Evolutionary conservation across 805 yeast genomes (phyloP).

Genomic region (Wickerhamomyces queroliae): DNA sequence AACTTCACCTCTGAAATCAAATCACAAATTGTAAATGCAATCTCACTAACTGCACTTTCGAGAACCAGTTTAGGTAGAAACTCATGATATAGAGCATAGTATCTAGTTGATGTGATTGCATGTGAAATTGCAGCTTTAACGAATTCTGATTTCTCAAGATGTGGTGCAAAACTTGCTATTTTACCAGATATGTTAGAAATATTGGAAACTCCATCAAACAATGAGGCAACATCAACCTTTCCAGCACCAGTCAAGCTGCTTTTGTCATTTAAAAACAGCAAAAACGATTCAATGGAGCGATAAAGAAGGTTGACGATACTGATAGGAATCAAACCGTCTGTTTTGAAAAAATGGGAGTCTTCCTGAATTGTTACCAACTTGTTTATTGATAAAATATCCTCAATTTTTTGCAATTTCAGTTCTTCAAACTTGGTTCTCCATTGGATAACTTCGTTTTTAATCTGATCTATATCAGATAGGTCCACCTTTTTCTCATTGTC

Average conservation of each 20-base stretch:
- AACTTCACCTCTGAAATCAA: conserved; percentile 49
- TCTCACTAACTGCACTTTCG: conserved; percentile 71
- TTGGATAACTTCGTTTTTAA: conserved; percentile 31
- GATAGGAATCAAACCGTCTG: conserved; percentile 41
- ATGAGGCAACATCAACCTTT: conserved; percentile 27
- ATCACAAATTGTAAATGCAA: conserved; percentile 61
- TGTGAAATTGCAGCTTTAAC: conserved; percentile 68
- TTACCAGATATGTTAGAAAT: conserved; percentile 34
- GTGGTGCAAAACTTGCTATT: conserved; percentile 23
- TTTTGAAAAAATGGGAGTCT: conserved; percentile 26
- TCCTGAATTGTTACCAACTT: conserved; percentile 13
- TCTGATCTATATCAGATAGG: conserved; percentile 27
- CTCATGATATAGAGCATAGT: conserved; percentile 57
- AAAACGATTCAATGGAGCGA: conserved; percentile 40
- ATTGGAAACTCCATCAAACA: conserved; percentile 48
- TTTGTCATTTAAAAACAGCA: conserved; percentile 26
- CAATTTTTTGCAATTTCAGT: conserved; percentile 30
- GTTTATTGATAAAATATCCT: conserved; percentile 15
- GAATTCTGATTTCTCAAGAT: conserved; percentile 37
- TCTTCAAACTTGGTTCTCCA: conserved; percentile 51
- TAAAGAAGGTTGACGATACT: conserved; percentile 40
- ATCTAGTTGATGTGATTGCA: conserved; percentile 71
- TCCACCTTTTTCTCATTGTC: conserved; percentile 8
- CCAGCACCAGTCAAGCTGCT: conserved; percentile 9
- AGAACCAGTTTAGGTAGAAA: conserved; percentile 65